Conservation (phyloP, 1,284 basidiomycete species). For the Puccinia coronata region DNA sequence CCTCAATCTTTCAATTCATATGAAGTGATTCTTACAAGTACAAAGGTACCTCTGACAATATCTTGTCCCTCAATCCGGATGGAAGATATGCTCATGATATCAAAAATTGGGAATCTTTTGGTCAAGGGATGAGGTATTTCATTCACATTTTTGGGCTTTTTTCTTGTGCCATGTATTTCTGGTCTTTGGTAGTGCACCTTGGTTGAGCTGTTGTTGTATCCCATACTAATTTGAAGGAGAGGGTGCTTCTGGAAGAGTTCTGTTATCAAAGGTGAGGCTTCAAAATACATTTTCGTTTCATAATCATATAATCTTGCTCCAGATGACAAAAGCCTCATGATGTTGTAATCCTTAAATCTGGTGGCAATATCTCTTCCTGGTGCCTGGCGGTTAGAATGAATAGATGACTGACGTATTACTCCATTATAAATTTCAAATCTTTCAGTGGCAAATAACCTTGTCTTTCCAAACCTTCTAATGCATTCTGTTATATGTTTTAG, state of each 20-base stretch:
- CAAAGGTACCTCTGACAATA: background rate
- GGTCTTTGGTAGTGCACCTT: too few relatives aligned
- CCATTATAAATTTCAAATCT: constrained; percentile 36
- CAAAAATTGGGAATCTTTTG: too few relatives aligned
- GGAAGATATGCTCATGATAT: background rate
- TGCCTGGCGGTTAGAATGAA: background rate
- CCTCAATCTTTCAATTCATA: background rate
- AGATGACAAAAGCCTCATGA: background rate
- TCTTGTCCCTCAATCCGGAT: background rate
- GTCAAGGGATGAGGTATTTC: too few relatives aligned
- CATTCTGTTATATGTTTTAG: constrained; percentile 53
- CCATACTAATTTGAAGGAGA: background rate
- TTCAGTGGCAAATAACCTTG: constrained; percentile 8
- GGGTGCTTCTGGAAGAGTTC: background rate
- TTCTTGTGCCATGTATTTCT: too few relatives aligned
- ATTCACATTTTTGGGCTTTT: background rate
- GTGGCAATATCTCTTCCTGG: background rate
- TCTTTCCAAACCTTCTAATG: constrained; percentile 39
- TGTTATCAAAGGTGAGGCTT: background rate
- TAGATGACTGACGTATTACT: background rate
- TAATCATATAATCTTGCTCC: background rate
- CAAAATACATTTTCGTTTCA: background rate
- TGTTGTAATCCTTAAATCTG: background rate
- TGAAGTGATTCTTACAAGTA: background rate
- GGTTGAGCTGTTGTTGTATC: background rate